Conservation (phyloP, 805 yeast species). For the Hanseniaspora vineae region DNA sequence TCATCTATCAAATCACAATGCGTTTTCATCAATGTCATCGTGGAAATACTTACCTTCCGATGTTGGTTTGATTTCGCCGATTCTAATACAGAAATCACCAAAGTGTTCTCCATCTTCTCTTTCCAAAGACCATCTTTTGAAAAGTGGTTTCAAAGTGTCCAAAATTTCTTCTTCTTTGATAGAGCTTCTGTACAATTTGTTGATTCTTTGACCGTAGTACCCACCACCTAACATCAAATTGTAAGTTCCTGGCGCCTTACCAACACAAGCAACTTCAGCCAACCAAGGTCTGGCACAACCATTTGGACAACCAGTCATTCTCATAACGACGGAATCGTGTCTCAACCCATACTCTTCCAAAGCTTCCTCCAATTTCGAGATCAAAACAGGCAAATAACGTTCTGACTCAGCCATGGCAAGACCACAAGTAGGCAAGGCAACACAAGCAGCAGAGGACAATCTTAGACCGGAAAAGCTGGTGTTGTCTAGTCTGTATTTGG, state of each 20-base stretch:
- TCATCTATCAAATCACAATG: slow-evolving; percentile 21
- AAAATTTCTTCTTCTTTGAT: slow-evolving; percentile 84
- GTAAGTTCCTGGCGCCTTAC: slow-evolving; percentile 89
- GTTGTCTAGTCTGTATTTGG: slow-evolving; percentile 71
- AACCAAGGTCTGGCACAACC: slow-evolving; percentile 99
- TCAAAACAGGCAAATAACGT: slow-evolving; percentile 68
- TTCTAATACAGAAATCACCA: slow-evolving; percentile 84
- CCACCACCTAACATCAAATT: slow-evolving; percentile 95
- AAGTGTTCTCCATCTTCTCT: slow-evolving; percentile 86
- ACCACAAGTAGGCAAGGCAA: slow-evolving; percentile 97
- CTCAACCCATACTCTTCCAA: slow-evolving; percentile 86
- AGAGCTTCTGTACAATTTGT: slow-evolving; percentile 78
- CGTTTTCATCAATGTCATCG: slow-evolving; percentile 80
- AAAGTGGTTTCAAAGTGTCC: slow-evolving; percentile 64
- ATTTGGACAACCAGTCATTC: slow-evolving; percentile 99
- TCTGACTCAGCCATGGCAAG: slow-evolving; percentile 98
- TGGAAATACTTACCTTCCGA: slow-evolving; percentile 88
- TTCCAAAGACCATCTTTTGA: slow-evolving; percentile 89
- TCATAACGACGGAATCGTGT: slow-evolving; percentile 88
- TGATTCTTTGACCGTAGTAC: slow-evolving; percentile 81
- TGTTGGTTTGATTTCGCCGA: slow-evolving; percentile 80
- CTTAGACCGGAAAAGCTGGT: slow-evolving; percentile 72
- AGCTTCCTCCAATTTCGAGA: slow-evolving; percentile 71
- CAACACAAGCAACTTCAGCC: slow-evolving; percentile 90
- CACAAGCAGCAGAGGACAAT: slow-evolving; percentile 90